Conservation (phyloP, 1,139 yeast genomes). For the Saccharomycopsis crataegensis region DNA sequence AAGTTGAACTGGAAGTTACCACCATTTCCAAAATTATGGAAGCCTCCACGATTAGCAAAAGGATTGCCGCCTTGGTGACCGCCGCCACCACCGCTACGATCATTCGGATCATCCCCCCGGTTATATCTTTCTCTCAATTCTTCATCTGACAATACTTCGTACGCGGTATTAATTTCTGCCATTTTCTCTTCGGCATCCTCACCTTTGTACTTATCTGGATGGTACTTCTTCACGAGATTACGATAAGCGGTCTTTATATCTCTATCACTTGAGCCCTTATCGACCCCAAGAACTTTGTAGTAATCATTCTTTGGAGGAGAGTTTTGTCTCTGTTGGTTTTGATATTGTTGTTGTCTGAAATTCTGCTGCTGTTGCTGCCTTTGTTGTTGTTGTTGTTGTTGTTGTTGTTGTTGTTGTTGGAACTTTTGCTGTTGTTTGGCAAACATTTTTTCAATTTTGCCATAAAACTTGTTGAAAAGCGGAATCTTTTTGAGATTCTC, state of each 20-base stretch:
- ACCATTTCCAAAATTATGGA: conserved; percentile 1
- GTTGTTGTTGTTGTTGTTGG: conserved; percentile 40
- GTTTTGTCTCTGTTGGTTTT: conserved; percentile 29
- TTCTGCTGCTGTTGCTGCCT: conserved; percentile 40
- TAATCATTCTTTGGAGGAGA: conserved; percentile 58
- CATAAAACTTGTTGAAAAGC: conserved; percentile 16
- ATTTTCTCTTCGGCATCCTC: conserved; percentile 76
- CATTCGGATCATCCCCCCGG: conserved; percentile 52
- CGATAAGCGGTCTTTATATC: conserved; percentile 81
- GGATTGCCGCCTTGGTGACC: conserved; percentile 11
- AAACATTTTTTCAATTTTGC: conserved; percentile 31
- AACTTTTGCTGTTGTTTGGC: conserved; percentile 36
- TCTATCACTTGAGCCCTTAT: conserved; percentile 59
- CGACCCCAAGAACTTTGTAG: conserved; percentile 69
- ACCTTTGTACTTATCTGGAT: conserved; percentile 83
- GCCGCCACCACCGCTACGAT: conserved; percentile 27
- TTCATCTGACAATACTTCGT: conserved; percentile 70
- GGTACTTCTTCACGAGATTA: conserved; percentile 68
- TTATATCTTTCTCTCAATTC: conserved; percentile 63
- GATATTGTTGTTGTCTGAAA: conserved; percentile 32
- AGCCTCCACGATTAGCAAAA: not conserved
- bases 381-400: conserved; percentile 41
- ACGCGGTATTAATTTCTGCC: conserved; percentile 92
- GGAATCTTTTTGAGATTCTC: conserved; percentile 20
- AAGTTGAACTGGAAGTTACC: conserved; percentile 19